A percentile compares a stretch with the other conserved stretches of the same genome.
Evolutionary conservation across 352 stramenopile species (phyloP).

Genomic region (Phytophthora sp.): DNA sequence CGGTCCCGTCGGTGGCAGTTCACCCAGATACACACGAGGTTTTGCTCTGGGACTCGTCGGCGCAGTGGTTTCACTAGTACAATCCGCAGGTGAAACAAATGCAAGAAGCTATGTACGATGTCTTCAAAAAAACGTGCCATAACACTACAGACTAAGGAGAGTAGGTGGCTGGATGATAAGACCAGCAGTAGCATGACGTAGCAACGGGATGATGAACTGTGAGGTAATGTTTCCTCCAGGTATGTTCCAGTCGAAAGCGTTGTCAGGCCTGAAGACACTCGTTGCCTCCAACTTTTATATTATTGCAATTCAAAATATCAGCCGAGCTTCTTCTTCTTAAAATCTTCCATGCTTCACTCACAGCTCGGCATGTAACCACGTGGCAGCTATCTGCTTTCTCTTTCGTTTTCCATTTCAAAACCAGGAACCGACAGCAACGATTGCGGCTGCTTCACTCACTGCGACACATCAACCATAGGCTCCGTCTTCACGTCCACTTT

Average conservation of each 20-base stretch:
- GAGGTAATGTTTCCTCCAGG: background rate
- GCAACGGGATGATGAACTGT: constrained; percentile 4
- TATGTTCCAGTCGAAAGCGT: constrained; percentile 1
- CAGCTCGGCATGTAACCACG: constrained; percentile 14
- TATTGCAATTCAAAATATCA: constrained; percentile 26
- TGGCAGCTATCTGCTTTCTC: constrained; percentile 2
- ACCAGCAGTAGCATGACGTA: background rate
- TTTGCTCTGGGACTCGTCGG: constrained; percentile 26
- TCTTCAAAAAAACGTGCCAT: background rate
- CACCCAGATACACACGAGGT: constrained; percentile 24
- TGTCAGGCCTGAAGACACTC: constrained; percentile 1
- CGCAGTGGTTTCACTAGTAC: constrained; percentile 31
- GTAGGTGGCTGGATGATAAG: constrained; percentile 22
- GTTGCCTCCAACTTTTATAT: constrained; percentile 28
- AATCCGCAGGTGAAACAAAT: constrained; percentile 20
- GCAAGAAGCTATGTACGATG: background rate
- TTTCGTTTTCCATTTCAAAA: constrained; percentile 11
- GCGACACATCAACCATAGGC: constrained; percentile 35
- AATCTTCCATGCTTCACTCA: background rate
- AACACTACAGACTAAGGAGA: constrained; percentile 20
- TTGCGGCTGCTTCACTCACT: constrained; percentile 6
- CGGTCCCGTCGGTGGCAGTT: too few relatives aligned
- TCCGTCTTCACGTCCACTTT: constrained; percentile 38
- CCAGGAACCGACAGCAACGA: background rate
- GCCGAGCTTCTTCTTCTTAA: constrained; percentile 1